Percentiles rank a stretch among this genome's conserved stretches.
Conservation (phyloP, 2,329 filamentous ascomycete species). For the Ascochyta lentis region DNA sequence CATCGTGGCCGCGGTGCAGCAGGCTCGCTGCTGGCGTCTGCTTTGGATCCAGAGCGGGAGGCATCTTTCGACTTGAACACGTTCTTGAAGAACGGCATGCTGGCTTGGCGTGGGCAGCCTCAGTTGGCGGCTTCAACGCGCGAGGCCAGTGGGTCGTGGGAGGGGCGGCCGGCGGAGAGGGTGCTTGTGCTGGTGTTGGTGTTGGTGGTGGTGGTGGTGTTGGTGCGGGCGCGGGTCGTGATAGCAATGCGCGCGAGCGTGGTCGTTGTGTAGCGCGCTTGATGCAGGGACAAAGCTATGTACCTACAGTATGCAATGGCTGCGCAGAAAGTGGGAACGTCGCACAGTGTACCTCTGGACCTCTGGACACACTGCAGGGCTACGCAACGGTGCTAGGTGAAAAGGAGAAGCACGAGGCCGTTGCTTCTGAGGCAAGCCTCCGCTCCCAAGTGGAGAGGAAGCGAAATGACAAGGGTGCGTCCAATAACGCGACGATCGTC, state of each 20-base stretch:
- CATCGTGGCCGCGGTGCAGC: constrained; percentile 73
- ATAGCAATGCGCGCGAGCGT: constrained; percentile 1
- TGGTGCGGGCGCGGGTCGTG: too few species aligned
- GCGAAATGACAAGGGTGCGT: constrained; percentile 22
- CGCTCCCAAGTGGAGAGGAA: constrained; percentile 18
- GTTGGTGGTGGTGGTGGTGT: too few species aligned
- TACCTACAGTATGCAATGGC: constrained; percentile 12
- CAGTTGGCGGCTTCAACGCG: constrained; percentile 9
- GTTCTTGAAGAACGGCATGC: constrained; percentile 50
- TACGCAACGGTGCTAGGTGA: constrained; percentile 15
- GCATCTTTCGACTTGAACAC: constrained; percentile 48
- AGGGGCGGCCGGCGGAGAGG: constrained; percentile 5
- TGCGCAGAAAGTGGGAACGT: constrained; percentile 13
- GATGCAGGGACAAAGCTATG: constrained; percentile 24
- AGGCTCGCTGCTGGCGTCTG: constrained; percentile 32
- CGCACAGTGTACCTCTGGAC: constrained; percentile 18
- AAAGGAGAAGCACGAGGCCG: constrained; percentile 18
- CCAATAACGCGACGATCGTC: constrained; percentile 18
- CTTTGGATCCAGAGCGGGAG: constrained; percentile 39
- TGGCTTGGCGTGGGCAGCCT: constrained; percentile 27
- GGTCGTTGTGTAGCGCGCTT: constrained; percentile 17
- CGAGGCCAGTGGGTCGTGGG: not conserved
- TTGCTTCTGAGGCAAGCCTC: constrained; percentile 19
- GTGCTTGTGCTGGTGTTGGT: constrained; percentile 1
- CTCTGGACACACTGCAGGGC: constrained; percentile 13